These are phyloP conservation scores for Xylariomycetidae sp. DNA, from an alignment of 2,329 filamentous ascomycete genomes.

Conservation along the genomic window DNA sequence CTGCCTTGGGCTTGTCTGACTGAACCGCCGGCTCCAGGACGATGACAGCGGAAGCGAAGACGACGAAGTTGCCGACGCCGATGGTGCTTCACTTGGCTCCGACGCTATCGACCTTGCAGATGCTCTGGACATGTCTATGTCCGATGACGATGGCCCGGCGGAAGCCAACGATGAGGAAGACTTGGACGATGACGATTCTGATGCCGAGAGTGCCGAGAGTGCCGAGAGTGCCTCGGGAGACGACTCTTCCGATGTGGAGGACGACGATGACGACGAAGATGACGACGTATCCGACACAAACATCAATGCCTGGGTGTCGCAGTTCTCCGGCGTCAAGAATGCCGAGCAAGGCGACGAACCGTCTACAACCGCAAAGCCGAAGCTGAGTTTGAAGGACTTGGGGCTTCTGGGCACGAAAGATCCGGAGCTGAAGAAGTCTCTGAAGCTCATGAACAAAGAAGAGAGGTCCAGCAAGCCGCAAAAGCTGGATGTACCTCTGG, in stretches of 20 bases:
- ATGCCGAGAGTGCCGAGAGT: too few relatives aligned
- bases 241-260: conserved; percentile 36
- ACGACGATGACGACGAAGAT: conserved; percentile 36
- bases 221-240: conserved; percentile 33
- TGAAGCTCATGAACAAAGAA: conserved; percentile 67
- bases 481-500: conserved; percentile 76
- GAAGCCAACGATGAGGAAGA: conserved; percentile 42
- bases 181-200: conserved; percentile 37
- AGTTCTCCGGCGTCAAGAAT: conserved; percentile 59
- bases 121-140: conserved; percentile 41
- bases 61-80: conserved; percentile 45
- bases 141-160: conserved; percentile 43
- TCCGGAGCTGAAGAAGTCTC: conserved; percentile 67
- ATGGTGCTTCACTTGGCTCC: conserved; percentile 52
- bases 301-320: conserved; percentile 48
- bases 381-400: conserved; percentile 71
- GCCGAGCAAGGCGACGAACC: conserved; percentile 44
- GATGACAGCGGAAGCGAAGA: conserved; percentile 56
- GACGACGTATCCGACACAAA: conserved; percentile 45
- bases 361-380: conserved; percentile 51
- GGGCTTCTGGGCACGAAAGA: conserved; percentile 66
- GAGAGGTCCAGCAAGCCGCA: conserved; percentile 51
- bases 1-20: too few relatives aligned
- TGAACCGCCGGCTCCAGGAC: conserved; percentile 26
- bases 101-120: conserved; percentile 55